Base-by-base conservation (phyloP, 2,329 filamentous ascomycete genomes). In the Penicillium sp. region DNA sequence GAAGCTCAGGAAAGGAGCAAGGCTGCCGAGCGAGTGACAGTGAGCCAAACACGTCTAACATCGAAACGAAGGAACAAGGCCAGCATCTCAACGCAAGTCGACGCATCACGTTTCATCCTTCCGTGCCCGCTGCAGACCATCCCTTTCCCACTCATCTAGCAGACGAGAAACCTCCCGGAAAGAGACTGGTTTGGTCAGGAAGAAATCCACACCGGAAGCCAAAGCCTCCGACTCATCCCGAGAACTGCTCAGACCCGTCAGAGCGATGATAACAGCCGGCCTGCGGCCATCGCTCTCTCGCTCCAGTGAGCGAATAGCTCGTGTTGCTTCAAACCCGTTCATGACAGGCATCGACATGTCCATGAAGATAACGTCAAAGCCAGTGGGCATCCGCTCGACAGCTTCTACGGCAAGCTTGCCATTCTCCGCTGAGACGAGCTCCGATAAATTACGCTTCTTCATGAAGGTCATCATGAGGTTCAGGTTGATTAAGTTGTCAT, bases 341-440 rank as follows among this genome's bases (percentile, higher is more conserved):
- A 81, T 79, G 5, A 80, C 74, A 0, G 79, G 79, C 79, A 82
- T 82, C 2, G 75, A 77, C 38, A 81, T 79, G 51, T 81, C 77
- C 79, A 81, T 81, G 61, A 81, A 79, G 51, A 81, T 77, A 34
- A 79, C 75, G 60, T 81, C 77, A 56, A 77, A 79, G 7, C 74
- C 73, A 39, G 70, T 64, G 34, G 63, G 55, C 35, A 71, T 55
- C 47, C 64, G 63, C 58, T 78, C 71, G 5, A 72, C 73, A 1
- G 76, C 73, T 20, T 80, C 72, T 11, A 82, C 74, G 1, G 79
- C 79, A 38, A 78, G 59, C 20, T 75, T 73, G 22, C 79, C 79
- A 57, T 81, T 77, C 41, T 75, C 73, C 1, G 79, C 79, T 0
- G 75, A 71, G n/a, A 73, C 70, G 5, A 79, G 64, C 6, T 67